Conservation (phyloP, 1,284 basidiomycete species). For the Cryptococcus wingfieldii region DNA sequence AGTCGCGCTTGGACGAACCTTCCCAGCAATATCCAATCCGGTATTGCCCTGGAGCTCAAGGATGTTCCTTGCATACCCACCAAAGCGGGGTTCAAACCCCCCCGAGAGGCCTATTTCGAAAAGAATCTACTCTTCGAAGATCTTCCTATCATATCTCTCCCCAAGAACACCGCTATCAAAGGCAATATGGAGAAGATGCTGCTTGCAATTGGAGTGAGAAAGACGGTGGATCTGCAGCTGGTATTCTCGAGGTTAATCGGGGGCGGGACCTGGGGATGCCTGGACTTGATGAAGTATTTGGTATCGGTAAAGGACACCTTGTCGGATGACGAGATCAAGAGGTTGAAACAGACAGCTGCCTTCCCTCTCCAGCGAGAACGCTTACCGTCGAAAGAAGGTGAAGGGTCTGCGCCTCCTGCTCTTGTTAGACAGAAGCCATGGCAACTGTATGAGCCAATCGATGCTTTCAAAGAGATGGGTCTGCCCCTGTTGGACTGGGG, state of each 20-base stretch:
- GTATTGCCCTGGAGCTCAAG: slow-evolving; percentile 59
- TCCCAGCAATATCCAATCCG: slow-evolving; percentile 57
- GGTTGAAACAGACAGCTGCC: slow-evolving; percentile 72
- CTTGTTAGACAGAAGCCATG: slow-evolving; percentile 57
- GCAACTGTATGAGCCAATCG: slow-evolving; percentile 79
- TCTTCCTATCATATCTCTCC: slow-evolving; percentile 72
- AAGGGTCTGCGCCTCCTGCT: slow-evolving; percentile 25
- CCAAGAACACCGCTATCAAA: slow-evolving; percentile 64
- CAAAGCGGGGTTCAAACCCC: slow-evolving; percentile 67
- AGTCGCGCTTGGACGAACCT: slow-evolving; percentile 73
- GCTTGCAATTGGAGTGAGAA: slow-evolving; percentile 73
- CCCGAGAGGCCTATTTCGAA: slow-evolving; percentile 79
- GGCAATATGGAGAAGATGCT: slow-evolving; percentile 74
- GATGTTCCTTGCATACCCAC: slow-evolving; percentile 78
- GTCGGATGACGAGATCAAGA: slow-evolving; percentile 63
- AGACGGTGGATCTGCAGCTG: slow-evolving; percentile 85
- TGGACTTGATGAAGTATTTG: slow-evolving; percentile 72
- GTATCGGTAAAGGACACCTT: slow-evolving; percentile 77
- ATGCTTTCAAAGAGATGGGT: slow-evolving; percentile 66
- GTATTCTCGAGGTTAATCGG: slow-evolving; percentile 61
- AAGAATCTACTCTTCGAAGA: slow-evolving; percentile 85
- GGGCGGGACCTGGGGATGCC: slow-evolving; percentile 44
- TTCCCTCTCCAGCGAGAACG: slow-evolving; percentile 62
- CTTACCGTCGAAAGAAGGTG: slow-evolving; percentile 26
- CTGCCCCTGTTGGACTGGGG: slow-evolving; percentile 89